Evolutionary conservation across 2,329 filamentous ascomycete genomes (phyloP).

Genomic region (Falciphora oryzae): DNA sequence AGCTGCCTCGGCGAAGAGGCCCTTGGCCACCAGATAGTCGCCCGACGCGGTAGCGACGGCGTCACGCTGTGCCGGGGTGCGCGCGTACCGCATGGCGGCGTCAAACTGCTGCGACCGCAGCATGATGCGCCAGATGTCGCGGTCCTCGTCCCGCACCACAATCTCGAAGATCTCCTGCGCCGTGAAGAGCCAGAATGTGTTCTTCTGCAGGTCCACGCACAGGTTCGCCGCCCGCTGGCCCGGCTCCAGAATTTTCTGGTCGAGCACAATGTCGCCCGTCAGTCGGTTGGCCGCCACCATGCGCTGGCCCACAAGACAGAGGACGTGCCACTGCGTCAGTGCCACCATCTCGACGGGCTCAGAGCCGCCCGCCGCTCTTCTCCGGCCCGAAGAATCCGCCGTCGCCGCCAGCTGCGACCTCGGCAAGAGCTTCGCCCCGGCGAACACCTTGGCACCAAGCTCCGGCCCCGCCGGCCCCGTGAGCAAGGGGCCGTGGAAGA

Average conservation of each 20-base stretch:
- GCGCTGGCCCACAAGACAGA: conserved; percentile 75
- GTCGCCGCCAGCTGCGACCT: conserved; percentile 66
- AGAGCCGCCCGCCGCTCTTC: conserved; percentile 34
- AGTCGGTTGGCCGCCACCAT: conserved; percentile 83
- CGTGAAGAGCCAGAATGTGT: conserved; percentile 96
- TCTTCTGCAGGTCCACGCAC: conserved; percentile 85
- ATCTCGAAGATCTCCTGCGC: conserved; percentile 89
- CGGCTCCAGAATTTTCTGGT: conserved; percentile 76
- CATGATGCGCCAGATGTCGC: conserved; percentile 94
- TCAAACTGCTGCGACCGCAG: conserved; percentile 83
- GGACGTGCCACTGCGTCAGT: conserved; percentile 88
- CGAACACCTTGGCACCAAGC: conserved; percentile 69
- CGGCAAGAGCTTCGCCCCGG: conserved; percentile 71
- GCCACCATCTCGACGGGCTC: conserved; percentile 75
- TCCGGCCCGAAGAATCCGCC: conserved; percentile 41
- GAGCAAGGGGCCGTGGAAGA: conserved; percentile 78
- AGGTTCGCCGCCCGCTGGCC: conserved; percentile 78
- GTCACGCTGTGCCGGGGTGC: conserved; percentile 75
- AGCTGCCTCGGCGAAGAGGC: conserved; percentile 79
- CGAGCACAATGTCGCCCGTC: conserved; percentile 78
- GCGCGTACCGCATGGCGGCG: conserved; percentile 77
- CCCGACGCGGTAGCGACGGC: conserved; percentile 88
- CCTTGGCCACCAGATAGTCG: conserved; percentile 77
- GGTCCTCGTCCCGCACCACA: conserved; percentile 80
- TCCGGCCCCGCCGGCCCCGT: conserved; percentile 54